These are phyloP conservation scores for Sequoiadendron giganteum DNA, from an alignment of 75 land plant genomes.

Conservation along the genomic window DNA sequence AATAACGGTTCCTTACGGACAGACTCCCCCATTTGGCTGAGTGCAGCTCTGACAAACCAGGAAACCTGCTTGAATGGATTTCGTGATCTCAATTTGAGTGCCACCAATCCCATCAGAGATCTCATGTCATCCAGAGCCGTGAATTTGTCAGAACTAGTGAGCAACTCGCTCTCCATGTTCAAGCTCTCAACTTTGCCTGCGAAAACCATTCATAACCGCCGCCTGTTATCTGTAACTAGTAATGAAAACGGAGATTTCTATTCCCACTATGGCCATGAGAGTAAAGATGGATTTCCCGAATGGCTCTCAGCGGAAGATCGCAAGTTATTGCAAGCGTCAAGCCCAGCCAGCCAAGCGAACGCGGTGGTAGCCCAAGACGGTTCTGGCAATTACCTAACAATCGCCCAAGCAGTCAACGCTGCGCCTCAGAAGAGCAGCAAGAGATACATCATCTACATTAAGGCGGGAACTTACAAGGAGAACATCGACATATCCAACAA, in stretches of 20 bases:
- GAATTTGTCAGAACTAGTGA: background rate
- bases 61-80: constrained; percentile 1
- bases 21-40: background rate
- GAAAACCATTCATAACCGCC: background rate
- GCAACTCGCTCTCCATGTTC: background rate
- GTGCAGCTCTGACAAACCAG: background rate
- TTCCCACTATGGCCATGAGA: background rate
- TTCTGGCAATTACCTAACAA: constrained; percentile 21
- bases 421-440: background rate
- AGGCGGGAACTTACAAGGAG: constrained; percentile 28
- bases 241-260: background rate
- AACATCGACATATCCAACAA: constrained; percentile 6
- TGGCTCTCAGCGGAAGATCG: constrained; percentile 8
- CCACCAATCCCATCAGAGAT: background rate
- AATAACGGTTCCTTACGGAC: background rate
- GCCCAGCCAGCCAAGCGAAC: constrained; percentile 9
- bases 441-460: constrained; percentile 17
- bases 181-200: background rate
- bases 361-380: constrained; percentile 37
- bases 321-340: constrained; percentile 1
- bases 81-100: background rate
- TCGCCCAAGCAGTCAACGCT: background rate
- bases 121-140: background rate
- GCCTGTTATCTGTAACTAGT: background rate
- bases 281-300: constrained; percentile 10